Evolutionary conservation across 306 rosid species (phyloP), one percentile per base, ranked within the genome.

Genomic region (Urtica urens): DNA sequence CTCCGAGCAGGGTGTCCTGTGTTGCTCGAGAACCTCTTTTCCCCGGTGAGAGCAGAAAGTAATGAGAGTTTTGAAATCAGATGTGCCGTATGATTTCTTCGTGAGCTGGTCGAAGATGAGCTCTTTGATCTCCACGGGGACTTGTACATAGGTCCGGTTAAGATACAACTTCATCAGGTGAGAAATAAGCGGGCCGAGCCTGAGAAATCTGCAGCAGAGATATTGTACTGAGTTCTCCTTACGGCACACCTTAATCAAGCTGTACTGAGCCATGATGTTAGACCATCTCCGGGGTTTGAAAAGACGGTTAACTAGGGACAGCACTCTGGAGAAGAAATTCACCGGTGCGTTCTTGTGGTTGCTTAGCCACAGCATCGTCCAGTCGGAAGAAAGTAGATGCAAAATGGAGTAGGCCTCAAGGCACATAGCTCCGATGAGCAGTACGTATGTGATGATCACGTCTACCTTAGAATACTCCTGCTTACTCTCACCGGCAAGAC

Each of bases 381-480:
- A 45, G 51, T 58, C 66, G 0, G 79, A 78, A 20, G 21, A 52
- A 30, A 72, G 63, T 25, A 65, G 20, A 13, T 40, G 43, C 25
- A 71, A 6, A 33, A 40, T 7, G 0, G 67, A 59, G 9, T 42
- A 69, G 6, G 63, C 28, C 19, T 79, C 78, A 7, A 74, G 60
- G 8, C 37, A 3, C 15, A 79, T 6, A n/a, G 77, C 79, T 22
- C 60, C 79, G 6, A 0, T 0, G 10, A 72, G 54, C 63, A 77
- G 58, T 7, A 53, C 9, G 10, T 48, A 21, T 15, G 67, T 56
- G 37, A 76, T 56, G 10, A 9, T 5, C 10, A 27, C 10, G 15
- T 72, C 64, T 38, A 6, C 7, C 23, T 23, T 1, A 0, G 1
- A 7, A 41, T 37, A 66, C 0, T 16, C 49, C 12, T 50, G 8